Base-by-base conservation (phyloP, 345 rosid species). In the Eucalyptus pumila region DNA sequence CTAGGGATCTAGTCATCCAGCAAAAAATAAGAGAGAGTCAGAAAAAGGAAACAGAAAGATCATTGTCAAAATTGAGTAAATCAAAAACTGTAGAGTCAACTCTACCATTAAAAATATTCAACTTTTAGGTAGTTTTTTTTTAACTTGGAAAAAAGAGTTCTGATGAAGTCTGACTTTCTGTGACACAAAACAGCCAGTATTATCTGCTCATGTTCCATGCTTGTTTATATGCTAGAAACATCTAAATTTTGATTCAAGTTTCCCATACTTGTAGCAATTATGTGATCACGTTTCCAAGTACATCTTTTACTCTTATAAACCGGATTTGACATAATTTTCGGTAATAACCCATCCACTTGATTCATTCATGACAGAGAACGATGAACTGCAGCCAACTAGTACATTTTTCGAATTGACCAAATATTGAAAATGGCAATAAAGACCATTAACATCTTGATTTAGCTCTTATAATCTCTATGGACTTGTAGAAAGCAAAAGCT, bases 1-100 rank as follows among this genome's bases (percentile, higher is more conserved):
- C 96, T 87, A 98, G 91, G 89, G 98, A 98, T 94, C 99, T 98
- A 94, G 69, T 90, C 86, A 89, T 86, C 50, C 52, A 80, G 80
- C 52, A 87, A 88, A 86, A 86, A 27, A 48, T 14, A 32, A 32
- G 13, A 85, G 34, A 54, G 62, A 14, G 81, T 85, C 58, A 89
- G 81, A 80, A 50, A 40, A 44, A 83, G 49, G 40, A 88, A 17
- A 51, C 48, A 85, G 13, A 88, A 80, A 45, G 76, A 40, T 50
- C 58, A 32, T 45, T 13, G 44, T 88, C 83, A 76, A 76, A 76
- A 76, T 40, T 37, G 42, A 37, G 83, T 76, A 40, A 45, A 37
- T 76, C 47, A 76, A 45, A 76, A 76, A 76, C 45, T 40, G 83
- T 40, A 37, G 37, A 13, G 47, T 76, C 83, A 21, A 76, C 83